phyloP scores from a whole-genome alignment of 495 filamentous ascomycete species.

The Hypoxylon lienhwacheense region DNA sequence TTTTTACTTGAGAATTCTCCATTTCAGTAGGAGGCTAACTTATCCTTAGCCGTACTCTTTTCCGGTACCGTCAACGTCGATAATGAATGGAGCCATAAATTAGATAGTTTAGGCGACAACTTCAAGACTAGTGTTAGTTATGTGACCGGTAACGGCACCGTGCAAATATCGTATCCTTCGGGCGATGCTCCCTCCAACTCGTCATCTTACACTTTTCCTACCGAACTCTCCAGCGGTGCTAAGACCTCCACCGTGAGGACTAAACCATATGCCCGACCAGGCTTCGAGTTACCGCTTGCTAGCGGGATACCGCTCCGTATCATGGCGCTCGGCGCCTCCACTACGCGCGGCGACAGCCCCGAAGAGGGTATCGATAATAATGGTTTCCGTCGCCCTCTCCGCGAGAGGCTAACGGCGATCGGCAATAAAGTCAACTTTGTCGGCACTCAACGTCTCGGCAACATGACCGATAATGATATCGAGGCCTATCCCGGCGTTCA shows the following conservation, averaged over 20 bases:
- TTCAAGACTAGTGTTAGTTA: conserved; percentile 39
- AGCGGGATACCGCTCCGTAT: conserved; percentile 40
- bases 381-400: conserved; percentile 39
- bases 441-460: conserved; percentile 40
- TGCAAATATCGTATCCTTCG: conserved; percentile 29
- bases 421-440: conserved; percentile 42
- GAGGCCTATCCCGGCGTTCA: conserved; percentile 43
- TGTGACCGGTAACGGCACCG: conserved; percentile 39
- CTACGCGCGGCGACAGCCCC: conserved; percentile 41
- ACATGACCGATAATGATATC: conserved; percentile 44
- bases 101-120: conserved; percentile 35
- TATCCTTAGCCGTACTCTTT: conserved; percentile 30
- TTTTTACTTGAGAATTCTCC: too few relatives aligned
- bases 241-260: conserved; percentile 27
- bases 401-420: conserved; percentile 32
- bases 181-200: conserved; percentile 18
- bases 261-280: conserved; percentile 36
- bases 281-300: conserved; percentile 38
- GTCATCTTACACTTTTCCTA: conserved; percentile 16
- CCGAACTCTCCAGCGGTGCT: conserved; percentile 21
- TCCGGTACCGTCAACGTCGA: conserved; percentile 36
- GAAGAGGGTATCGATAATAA: conserved; percentile 39
- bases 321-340: conserved; percentile 42
- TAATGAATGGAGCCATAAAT: conserved; percentile 37
- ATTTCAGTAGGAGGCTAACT: too few relatives aligned